Base-by-base conservation (phyloP, 768 basidiomycete genomes). In the Russula vinacea region DNA sequence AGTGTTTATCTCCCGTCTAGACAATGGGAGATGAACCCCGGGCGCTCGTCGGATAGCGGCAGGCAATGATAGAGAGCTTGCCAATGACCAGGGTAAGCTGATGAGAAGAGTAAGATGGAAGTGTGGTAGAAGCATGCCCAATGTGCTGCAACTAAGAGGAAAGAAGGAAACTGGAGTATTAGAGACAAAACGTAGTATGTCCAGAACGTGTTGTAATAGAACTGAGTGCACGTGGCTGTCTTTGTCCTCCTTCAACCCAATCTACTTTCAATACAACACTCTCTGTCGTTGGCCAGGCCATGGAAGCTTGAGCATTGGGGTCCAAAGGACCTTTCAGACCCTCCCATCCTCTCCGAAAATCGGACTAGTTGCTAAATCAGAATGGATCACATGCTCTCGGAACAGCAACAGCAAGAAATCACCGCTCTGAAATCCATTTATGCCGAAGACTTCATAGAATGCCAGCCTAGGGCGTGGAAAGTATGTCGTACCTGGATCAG, bases 381-480 rank as follows among this genome's bases (percentile, higher is more conserved):
- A 55, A 90, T 92, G 90, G 89, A 90, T 76, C 82, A 84, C 65
- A 80, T 82, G 64, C 84, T 86, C 77, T 29, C 64, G n/a, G 87
- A 90, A 78, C 79, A 81, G 72, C 83, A 82, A 73, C 78, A 80
- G 64, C 75, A 78, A 69, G 91, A 94, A 80, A 88, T 93, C 66
- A 88, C 86, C 55, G 89, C 85, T 35, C 79, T 93, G 66, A 83
- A 84, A 73, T 87, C 90, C 65, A 94, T 93, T 65, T 93, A 89
- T 76, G 87, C 80, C 68, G 83, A 88, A 66, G 86, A 92, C 71
- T 92, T 90, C 71, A 80, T 85, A 29, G 83, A 88, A 70, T 82
- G 81, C 60, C 87, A 86, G 24, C 85, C 89, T 17, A 87, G 88
- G 37, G 91, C 83, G 56, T 94, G 92, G 91, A 92, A 91, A 82